phyloP scores from a whole-genome alignment of 2,329 filamentous ascomycete species.

The Neoascochyta sp. region DNA sequence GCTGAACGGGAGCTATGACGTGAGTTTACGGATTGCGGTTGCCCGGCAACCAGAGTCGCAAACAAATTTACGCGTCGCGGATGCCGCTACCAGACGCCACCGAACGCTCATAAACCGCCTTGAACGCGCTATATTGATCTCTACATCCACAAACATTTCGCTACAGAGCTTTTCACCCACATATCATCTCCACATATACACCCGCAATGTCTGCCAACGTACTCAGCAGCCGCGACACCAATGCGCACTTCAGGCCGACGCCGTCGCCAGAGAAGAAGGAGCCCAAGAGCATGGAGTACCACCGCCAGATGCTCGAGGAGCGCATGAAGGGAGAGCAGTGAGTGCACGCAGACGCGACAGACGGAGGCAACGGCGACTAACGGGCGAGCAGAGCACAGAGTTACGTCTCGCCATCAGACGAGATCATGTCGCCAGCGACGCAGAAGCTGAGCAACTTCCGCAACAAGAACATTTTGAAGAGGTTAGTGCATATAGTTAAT shows the following conservation, averaged over 20 bases:
- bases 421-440: conserved; percentile 82
- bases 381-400: conserved; percentile 44
- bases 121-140: too few relatives aligned
- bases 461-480: conserved; percentile 77
- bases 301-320: conserved; percentile 69
- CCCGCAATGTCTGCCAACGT: conserved; percentile 60
- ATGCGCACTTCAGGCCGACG: conserved; percentile 43
- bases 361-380: conserved; percentile 21
- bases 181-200: too few relatives aligned
- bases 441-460: conserved; percentile 78
- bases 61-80: too few relatives aligned
- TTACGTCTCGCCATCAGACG: conserved; percentile 82
- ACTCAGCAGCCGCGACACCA: conserved; percentile 64
- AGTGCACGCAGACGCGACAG: conserved; percentile 24
- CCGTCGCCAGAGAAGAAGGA: conserved; percentile 31
- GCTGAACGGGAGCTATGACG: too few relatives aligned
- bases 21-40: too few relatives aligned
- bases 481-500: conserved; percentile 26
- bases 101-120: too few relatives aligned
- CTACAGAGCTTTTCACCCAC: too few relatives aligned
- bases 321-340: conserved; percentile 68
- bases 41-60: too few relatives aligned
- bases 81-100: too few relatives aligned
- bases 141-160: too few relatives aligned
- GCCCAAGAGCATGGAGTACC: conserved; percentile 61